These are phyloP conservation scores for Casuarina glauca DNA, from an alignment of 306 rosid genomes.

Conservation along the genomic window DNA sequence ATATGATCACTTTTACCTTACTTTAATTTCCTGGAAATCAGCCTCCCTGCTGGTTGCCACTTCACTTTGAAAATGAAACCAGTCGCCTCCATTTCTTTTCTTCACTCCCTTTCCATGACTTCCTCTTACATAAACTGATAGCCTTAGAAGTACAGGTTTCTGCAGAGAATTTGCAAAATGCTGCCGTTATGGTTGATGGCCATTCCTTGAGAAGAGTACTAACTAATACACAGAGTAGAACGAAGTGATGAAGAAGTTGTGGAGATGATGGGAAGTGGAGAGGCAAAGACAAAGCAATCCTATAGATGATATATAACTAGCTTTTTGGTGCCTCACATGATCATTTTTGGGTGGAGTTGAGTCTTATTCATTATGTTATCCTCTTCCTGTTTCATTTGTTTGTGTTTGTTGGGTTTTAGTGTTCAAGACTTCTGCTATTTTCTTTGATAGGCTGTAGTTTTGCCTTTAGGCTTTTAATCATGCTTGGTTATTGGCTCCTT, in stretches of 20 bases:
- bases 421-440: neutral
- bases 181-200: neutral
- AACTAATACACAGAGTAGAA: neutral
- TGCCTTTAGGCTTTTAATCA: neutral
- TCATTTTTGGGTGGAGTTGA: neutral
- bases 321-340: neutral
- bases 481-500: neutral
- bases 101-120: neutral
- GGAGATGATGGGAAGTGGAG: neutral
- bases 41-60: neutral
- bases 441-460: neutral
- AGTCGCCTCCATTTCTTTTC: neutral
- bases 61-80: neutral
- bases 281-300: neutral
- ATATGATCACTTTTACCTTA: neutral
- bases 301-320: neutral
- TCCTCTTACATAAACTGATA: neutral
- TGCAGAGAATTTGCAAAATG: neutral
- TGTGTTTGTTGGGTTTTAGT: neutral
- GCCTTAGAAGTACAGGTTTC: neutral
- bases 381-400: neutral
- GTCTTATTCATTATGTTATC: neutral
- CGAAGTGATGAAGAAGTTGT: neutral
- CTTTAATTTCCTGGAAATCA: neutral
- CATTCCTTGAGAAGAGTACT: neutral